A percentile compares a stretch with the other conserved stretches of the same genome.
phyloP scores from a whole-genome alignment of 1,284 basidiomycete genomes.

The Ceratobasidium sp. region DNA sequence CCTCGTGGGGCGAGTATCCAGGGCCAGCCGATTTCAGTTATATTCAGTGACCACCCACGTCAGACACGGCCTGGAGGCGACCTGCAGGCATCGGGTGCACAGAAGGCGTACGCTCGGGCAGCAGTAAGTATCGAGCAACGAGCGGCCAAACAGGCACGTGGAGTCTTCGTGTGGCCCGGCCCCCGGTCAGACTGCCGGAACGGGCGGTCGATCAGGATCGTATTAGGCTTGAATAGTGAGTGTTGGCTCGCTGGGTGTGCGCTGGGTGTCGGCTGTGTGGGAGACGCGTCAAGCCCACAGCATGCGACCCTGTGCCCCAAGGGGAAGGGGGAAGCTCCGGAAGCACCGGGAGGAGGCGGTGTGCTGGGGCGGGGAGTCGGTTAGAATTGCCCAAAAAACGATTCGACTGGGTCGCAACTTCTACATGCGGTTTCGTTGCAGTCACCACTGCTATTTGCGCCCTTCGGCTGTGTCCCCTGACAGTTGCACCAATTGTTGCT shows the following conservation, averaged over 20 bases:
- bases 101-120: not conserved
- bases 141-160: conserved; percentile 32
- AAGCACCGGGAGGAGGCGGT: conserved; percentile 33
- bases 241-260: not conserved
- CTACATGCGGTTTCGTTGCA: conserved; percentile 37
- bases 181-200: conserved; percentile 22
- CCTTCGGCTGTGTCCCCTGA: conserved; percentile 26
- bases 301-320: conserved; percentile 30
- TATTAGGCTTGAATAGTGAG: conserved; percentile 24
- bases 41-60: conserved; percentile 35
- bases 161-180: not conserved
- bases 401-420: conserved; percentile 15
- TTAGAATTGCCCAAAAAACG: conserved; percentile 31
- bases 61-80: conserved; percentile 33
- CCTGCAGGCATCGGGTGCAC: conserved; percentile 31
- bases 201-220: conserved; percentile 27
- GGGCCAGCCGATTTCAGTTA: conserved; percentile 39
- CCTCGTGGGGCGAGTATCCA: conserved; percentile 34
- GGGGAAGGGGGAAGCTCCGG: conserved; percentile 22
- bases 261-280: conserved; percentile 41
- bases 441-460: conserved; percentile 24
- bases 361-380: conserved; percentile 31
- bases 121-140: too few species aligned
- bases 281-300: conserved; percentile 7
- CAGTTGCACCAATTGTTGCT: conserved; percentile 21